These are phyloP conservation scores for Aaosphaeria pasadenensis DNA, from an alignment of 2,329 filamentous ascomycete species.

Conservation along the genomic window DNA sequence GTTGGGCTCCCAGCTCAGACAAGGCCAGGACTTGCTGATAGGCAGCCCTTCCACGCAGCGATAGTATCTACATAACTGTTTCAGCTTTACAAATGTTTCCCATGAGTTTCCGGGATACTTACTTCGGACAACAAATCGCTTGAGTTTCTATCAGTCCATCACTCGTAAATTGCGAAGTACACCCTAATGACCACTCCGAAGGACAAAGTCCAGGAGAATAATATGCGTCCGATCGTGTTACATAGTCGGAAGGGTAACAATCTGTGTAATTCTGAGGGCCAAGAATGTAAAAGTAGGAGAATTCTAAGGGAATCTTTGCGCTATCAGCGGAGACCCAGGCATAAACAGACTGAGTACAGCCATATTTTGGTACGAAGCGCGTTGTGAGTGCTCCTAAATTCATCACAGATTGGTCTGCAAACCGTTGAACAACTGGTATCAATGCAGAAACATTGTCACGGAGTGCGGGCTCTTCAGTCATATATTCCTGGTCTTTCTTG, in stretches of 20 bases:
- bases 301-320: neutral
- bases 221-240: neutral
- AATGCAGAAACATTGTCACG: no score
- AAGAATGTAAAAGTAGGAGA: neutral
- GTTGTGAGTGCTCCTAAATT: neutral
- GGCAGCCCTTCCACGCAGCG: neutral
- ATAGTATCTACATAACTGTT: neutral
- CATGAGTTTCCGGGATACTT: neutral
- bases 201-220: neutral
- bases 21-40: neutral
- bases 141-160: neutral
- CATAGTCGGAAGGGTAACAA: neutral
- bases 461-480: no score
- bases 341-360: neutral
- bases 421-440: no score
- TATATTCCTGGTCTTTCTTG: no score
- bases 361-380: neutral
- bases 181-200: neutral
- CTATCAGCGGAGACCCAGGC: neutral
- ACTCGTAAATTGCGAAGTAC: neutral
- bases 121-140: neutral
- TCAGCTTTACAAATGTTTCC: neutral
- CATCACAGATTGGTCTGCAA: neutral
- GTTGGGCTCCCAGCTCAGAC: neutral
- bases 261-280: neutral